phyloP scores from a whole-genome alignment of 1,284 basidiomycete species.

The Volvariella volvacea region DNA sequence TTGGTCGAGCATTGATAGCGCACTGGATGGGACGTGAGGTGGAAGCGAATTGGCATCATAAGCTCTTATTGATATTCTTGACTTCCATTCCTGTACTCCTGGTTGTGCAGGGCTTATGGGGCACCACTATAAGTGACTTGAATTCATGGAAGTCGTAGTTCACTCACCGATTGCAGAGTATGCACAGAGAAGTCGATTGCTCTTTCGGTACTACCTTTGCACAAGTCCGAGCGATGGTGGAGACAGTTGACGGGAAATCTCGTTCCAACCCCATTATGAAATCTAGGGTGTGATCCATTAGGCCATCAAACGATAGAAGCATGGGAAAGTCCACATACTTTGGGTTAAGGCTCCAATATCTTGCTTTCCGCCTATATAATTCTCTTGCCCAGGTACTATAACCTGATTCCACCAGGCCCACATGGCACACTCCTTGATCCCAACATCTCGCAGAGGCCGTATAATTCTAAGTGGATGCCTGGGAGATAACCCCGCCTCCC shows the following conservation, averaged over 20 bases:
- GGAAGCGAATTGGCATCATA: slow-evolving; percentile 23
- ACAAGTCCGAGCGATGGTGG: slow-evolving; percentile 80
- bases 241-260: slow-evolving; percentile 86
- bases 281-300: slow-evolving; percentile 34
- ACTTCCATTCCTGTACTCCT: slow-evolving; percentile 69
- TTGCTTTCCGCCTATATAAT: slow-evolving; percentile 41
- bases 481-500: slow-evolving; percentile 4
- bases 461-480: slow-evolving; percentile 43
- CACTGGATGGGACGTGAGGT: slow-evolving; percentile 2
- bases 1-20: too few species aligned
- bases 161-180: slow-evolving; percentile 68
- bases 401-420: slow-evolving; percentile 71
- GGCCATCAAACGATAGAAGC: slow-evolving; percentile 1
- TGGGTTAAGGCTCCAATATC: slow-evolving; percentile 70
- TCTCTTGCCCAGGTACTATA: slow-evolving; percentile 44
- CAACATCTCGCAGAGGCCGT: slow-evolving; percentile 70
- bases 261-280: slow-evolving; percentile 79
- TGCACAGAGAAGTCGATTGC: slow-evolving; percentile 42
- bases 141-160: too few species aligned
- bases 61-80: slow-evolving; percentile 63
- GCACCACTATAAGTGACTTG: too few species aligned
- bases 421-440: slow-evolving; percentile 75
- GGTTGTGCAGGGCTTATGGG: slow-evolving; percentile 56
- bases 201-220: slow-evolving; percentile 75
- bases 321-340: slow-evolving; percentile 39